phyloP scores from a whole-genome alignment of 768 basidiomycete species.

The Mycena amicta region DNA sequence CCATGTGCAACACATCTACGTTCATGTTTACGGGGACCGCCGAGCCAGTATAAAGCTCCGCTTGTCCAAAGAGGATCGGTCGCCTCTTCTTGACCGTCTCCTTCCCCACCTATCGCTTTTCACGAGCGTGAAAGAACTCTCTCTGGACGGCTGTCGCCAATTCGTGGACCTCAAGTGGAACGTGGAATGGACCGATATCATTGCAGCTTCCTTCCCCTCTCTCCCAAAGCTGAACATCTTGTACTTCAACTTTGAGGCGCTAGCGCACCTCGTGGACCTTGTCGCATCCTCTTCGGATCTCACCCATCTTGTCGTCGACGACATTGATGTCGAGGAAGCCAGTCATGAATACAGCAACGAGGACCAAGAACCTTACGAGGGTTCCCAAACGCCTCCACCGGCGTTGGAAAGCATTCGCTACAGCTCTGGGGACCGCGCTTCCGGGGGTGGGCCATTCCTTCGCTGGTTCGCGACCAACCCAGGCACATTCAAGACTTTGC shows the following conservation, averaged over 20 bases:
- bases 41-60: not conserved
- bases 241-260: conserved; percentile 11
- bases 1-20: conserved; percentile 12
- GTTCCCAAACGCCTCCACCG: conserved; percentile 9
- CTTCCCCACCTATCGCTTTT: conserved; percentile 17
- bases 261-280: conserved; percentile 17
- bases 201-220: conserved; percentile 9
- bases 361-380: conserved; percentile 14
- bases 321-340: conserved; percentile 16
- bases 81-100: not conserved
- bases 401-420: conserved; percentile 6
- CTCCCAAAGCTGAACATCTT: conserved; percentile 4
- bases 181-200: conserved; percentile 13
- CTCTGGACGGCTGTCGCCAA: conserved; percentile 14
- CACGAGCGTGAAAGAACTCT: conserved; percentile 10
- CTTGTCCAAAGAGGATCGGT: not conserved
- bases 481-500: conserved; percentile 5
- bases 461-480: conserved; percentile 15
- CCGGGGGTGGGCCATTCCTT: conserved; percentile 17
- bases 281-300: conserved; percentile 15
- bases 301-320: conserved; percentile 9
- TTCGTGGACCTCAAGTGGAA: conserved; percentile 11
- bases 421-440: conserved; percentile 6
- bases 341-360: conserved; percentile 18
- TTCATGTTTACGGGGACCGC: conserved; percentile 14